Conservation (phyloP, 2,329 filamentous ascomycete species). For the Mariannaea elegans region DNA sequence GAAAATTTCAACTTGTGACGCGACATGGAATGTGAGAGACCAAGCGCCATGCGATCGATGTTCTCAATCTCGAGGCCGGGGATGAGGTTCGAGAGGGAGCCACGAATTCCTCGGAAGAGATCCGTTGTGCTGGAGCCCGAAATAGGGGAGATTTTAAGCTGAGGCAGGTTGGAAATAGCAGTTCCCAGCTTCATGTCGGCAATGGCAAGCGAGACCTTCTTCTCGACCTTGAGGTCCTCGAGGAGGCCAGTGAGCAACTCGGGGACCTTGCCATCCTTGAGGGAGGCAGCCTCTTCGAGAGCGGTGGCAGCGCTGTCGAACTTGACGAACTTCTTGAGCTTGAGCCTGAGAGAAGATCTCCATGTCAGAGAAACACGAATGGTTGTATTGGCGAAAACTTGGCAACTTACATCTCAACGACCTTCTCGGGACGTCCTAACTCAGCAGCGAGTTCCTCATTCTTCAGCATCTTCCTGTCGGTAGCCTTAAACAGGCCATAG, state of each 20-base stretch:
- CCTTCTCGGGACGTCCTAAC: conserved; percentile 81
- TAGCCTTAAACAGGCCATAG: conserved; percentile 97
- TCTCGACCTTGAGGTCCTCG: conserved; percentile 93
- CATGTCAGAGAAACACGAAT: conserved; percentile 19
- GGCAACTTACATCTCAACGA: conserved; percentile 82
- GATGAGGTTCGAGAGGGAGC: conserved; percentile 88
- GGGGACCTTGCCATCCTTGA: conserved; percentile 95
- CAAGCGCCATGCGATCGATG: conserved; percentile 92
- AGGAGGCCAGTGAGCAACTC: conserved; percentile 84
- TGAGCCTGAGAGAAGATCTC: conserved; percentile 67
- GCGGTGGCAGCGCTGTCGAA: conserved; percentile 93
- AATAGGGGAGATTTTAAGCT: conserved; percentile 84
- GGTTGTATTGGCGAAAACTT: conserved; percentile 19
- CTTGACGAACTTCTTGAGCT: conserved; percentile 97
- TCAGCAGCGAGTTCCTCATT: conserved; percentile 81
- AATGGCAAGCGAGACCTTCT: conserved; percentile 94
- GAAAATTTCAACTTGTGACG: conserved; percentile 99
- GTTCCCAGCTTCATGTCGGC: conserved; percentile 92
- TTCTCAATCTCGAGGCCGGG: conserved; percentile 86
- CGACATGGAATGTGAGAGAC: conserved; percentile 95
- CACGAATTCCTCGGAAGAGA: conserved; percentile 92
- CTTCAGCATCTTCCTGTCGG: conserved; percentile 98
- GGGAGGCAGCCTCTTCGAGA: conserved; percentile 86
- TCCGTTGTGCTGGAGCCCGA: conserved; percentile 72
- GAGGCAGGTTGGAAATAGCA: conserved; percentile 90